Evolutionary conservation across 177 flowering plant species (phyloP).

Genomic region (Vitis hybrid): DNA sequence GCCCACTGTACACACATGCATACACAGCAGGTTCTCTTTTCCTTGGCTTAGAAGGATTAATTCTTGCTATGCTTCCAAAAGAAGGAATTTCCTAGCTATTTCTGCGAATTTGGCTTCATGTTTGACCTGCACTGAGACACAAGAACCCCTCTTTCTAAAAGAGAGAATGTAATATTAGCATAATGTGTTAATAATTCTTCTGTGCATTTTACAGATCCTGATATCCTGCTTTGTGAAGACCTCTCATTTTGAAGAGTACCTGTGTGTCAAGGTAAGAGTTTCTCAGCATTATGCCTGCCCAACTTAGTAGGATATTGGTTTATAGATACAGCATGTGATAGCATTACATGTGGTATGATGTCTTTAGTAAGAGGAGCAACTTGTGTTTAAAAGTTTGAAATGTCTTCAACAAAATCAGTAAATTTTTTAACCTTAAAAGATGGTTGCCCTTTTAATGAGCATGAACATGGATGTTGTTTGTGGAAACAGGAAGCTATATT

Average conservation of each 20-base stretch:
- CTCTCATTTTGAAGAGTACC: constrained; percentile 79
- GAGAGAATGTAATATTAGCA: background rate
- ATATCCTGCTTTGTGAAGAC: constrained; percentile 93
- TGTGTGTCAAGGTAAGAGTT: constrained; percentile 72
- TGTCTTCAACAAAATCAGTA: background rate
- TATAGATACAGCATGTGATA: too few species aligned
- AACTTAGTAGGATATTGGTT: background rate
- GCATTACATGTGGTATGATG: too few species aligned
- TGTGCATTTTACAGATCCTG: constrained; percentile 46
- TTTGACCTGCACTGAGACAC: too few species aligned
- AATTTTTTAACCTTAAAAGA: background rate
- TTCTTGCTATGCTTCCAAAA: too few species aligned
- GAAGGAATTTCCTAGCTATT: too few species aligned
- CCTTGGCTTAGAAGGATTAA: too few species aligned
- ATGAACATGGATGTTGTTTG: constrained; percentile 9
- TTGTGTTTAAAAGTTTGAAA: background rate
- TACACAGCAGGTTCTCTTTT: too few species aligned
- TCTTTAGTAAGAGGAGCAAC: background rate
- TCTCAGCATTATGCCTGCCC: background rate
- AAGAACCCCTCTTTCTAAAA: background rate
- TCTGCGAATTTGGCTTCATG: too few species aligned
- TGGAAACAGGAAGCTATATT: constrained; percentile 78
- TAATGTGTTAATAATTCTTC: background rate
- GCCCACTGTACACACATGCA: too few species aligned
- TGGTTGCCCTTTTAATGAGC: background rate